These are phyloP conservation scores for Melastoma malabathricum DNA, from an alignment of 345 rosid genomes.

Conservation along the genomic window DNA sequence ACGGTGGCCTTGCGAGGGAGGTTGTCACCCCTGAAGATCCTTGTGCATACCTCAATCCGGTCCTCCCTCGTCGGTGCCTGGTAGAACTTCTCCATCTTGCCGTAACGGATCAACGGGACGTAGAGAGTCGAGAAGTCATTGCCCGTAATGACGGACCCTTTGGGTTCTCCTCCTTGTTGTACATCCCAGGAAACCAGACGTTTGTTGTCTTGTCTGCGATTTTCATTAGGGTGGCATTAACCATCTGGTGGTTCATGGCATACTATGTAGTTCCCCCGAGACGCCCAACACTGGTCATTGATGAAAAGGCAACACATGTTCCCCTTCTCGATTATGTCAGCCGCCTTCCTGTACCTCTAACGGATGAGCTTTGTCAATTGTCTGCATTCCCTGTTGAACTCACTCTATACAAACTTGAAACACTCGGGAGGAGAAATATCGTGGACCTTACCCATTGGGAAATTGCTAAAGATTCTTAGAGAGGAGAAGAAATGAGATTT, in stretches of 20 bases:
- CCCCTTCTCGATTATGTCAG: slow-evolving; percentile 86
- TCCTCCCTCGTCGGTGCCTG: slow-evolving; percentile 98
- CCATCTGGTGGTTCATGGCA: slow-evolving; percentile 95
- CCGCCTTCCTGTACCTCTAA: slow-evolving; percentile 96
- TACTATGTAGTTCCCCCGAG: slow-evolving; percentile 95
- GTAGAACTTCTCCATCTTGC: slow-evolving; percentile 99
- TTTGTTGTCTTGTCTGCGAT: slow-evolving; percentile 89
- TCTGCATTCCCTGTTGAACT: slow-evolving; percentile 98
- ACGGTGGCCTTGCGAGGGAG: slow-evolving; percentile 36
- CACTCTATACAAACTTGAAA: too few relatives aligned
- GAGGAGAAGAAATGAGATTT: too few relatives aligned
- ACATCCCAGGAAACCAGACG: slow-evolving; percentile 97
- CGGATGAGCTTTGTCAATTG: slow-evolving; percentile 95
- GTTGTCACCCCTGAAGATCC: slow-evolving; percentile 64
- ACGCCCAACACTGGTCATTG: slow-evolving; percentile 96
- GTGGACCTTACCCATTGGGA: too few relatives aligned
- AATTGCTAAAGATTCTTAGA: too few relatives aligned
- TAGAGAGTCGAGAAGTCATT: slow-evolving; percentile 98
- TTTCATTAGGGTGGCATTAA: slow-evolving; percentile 99
- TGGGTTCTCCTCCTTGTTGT: slow-evolving; percentile 96
- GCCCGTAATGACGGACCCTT: slow-evolving; percentile 95
- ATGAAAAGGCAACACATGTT: slow-evolving; percentile 93
- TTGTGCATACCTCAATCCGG: slow-evolving; percentile 79
- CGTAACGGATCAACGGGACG: slow-evolving; percentile 97
- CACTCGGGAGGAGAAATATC: too few relatives aligned